Evolutionary conservation across 441 rosid species (phyloP).

Genomic region (Syzygium malaccense): DNA sequence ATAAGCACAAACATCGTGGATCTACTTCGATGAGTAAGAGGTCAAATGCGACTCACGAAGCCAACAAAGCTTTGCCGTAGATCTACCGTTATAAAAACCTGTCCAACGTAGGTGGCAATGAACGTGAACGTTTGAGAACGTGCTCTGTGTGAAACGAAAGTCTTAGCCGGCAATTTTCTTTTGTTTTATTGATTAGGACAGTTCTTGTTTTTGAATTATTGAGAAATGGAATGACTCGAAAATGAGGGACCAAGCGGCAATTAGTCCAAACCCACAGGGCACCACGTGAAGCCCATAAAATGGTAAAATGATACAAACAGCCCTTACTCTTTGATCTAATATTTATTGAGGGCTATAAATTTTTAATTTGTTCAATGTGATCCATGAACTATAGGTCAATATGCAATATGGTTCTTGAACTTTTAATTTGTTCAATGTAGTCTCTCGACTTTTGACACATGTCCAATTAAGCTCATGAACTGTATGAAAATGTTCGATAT

Average conservation of each 20-base stretch:
- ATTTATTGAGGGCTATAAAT: too few relatives aligned
- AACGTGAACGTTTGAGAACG: not conserved
- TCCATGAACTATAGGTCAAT: too few relatives aligned
- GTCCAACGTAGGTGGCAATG: not conserved
- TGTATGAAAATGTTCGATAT: too few relatives aligned
- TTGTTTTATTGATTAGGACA: not conserved
- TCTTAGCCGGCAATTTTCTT: not conserved
- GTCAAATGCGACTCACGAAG: not conserved
- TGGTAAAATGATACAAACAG: too few relatives aligned
- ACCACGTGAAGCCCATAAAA: not conserved
- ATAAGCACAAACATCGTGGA: not conserved
- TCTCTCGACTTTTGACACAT: too few relatives aligned
- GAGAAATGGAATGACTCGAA: not conserved
- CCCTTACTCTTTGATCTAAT: too few relatives aligned
- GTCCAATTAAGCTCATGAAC: too few relatives aligned
- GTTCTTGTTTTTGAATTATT: not conserved
- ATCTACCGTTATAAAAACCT: not conserved
- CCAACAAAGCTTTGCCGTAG: not conserved
- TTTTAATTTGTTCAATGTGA: too few relatives aligned
- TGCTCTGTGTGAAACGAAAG: not conserved
- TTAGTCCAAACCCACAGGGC: not conserved
- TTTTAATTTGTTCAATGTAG: too few relatives aligned
- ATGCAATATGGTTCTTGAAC: too few relatives aligned
- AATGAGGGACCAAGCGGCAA: not conserved
- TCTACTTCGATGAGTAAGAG: not conserved